Evolutionary conservation across 1,139 yeast genomes (phyloP).

Genomic region (Debaryomycetaceae sp.): DNA sequence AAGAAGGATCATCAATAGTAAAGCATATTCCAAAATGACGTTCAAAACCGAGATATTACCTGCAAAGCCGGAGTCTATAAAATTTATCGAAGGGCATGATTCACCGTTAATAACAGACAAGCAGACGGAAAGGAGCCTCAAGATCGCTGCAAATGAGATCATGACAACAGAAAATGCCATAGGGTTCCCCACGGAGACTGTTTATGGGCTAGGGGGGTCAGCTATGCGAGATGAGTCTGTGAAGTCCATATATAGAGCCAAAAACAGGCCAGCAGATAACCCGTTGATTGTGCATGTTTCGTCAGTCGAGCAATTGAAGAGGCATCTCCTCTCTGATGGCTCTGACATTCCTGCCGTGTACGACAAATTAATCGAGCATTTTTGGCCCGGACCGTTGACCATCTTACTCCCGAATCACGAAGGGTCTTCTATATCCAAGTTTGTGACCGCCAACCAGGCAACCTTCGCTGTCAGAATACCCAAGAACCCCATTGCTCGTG

Average conservation of each 20-base stretch:
- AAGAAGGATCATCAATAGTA: neutral
- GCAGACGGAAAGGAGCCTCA: constrained; percentile 46
- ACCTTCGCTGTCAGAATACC: constrained; percentile 95
- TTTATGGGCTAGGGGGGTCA: constrained; percentile 91
- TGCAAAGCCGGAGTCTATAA: constrained; percentile 27
- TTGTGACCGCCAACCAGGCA: constrained; percentile 81
- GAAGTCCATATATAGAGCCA: constrained; percentile 72
- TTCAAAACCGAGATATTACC: constrained; percentile 28
- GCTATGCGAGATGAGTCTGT: constrained; percentile 75
- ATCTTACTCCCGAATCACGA: constrained; percentile 67
- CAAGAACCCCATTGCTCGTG: constrained; percentile 82
- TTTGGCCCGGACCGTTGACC: constrained; percentile 97
- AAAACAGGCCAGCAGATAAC: constrained; percentile 91
- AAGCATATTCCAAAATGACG: constrained; percentile 1
- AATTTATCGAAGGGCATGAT: constrained; percentile 18
- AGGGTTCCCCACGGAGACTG: constrained; percentile 97
- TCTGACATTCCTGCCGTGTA: constrained; percentile 65
- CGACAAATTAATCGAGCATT: constrained; percentile 53
- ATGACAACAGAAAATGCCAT: constrained; percentile 56
- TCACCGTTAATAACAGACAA: constrained; percentile 48
- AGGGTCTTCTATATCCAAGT: constrained; percentile 55
- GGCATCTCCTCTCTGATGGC: constrained; percentile 46
- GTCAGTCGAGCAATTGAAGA: constrained; percentile 65
- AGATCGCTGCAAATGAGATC: constrained; percentile 57
- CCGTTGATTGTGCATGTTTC: constrained; percentile 91